Evolutionary conservation across 2,329 filamentous ascomycete species (phyloP).

Genomic region (Hymenoscyphus linearis): DNA sequence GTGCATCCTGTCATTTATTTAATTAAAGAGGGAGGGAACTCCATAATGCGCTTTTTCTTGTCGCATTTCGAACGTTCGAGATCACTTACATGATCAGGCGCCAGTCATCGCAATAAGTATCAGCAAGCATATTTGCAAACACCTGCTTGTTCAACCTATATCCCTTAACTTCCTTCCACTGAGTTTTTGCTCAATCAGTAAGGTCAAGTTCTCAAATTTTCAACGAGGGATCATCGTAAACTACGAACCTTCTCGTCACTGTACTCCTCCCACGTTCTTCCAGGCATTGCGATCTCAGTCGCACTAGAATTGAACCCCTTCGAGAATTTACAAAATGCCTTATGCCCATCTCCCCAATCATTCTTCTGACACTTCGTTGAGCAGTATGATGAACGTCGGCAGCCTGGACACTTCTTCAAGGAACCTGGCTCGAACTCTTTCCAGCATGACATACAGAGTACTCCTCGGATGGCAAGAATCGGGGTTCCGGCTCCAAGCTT

Average conservation of each 20-base stretch:
- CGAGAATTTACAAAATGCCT: constrained; percentile 11
- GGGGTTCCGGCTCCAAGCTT: constrained; percentile 4
- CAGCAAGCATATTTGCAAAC: neutral
- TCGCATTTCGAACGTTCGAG: neutral
- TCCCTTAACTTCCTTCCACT: constrained; percentile 12
- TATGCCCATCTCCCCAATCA: constrained; percentile 22
- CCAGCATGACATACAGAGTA: constrained; percentile 12
- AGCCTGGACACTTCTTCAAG: constrained; percentile 11
- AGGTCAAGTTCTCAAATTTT: neutral
- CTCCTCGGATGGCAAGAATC: constrained; percentile 10
- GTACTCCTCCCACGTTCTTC: constrained; percentile 11
- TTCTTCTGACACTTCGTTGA: constrained; percentile 23
- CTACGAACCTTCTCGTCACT: constrained; percentile 11
- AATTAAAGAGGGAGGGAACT: too few relatives aligned
- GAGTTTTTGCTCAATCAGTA: neutral
- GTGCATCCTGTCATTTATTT: too few relatives aligned
- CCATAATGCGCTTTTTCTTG: neutral
- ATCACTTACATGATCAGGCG: constrained; percentile 12
- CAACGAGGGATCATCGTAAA: neutral
- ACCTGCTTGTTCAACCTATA: constrained; percentile 5
- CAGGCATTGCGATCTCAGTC: neutral
- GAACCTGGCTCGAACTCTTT: neutral
- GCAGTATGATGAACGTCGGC: constrained; percentile 22
- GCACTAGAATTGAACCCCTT: constrained; percentile 3
- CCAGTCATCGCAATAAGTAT: constrained; percentile 6